A percentile compares a stretch with the other conserved stretches of the same genome.
Conservation (phyloP, 805 yeast genomes). For the Helenozyma rhizophorensis region DNA sequence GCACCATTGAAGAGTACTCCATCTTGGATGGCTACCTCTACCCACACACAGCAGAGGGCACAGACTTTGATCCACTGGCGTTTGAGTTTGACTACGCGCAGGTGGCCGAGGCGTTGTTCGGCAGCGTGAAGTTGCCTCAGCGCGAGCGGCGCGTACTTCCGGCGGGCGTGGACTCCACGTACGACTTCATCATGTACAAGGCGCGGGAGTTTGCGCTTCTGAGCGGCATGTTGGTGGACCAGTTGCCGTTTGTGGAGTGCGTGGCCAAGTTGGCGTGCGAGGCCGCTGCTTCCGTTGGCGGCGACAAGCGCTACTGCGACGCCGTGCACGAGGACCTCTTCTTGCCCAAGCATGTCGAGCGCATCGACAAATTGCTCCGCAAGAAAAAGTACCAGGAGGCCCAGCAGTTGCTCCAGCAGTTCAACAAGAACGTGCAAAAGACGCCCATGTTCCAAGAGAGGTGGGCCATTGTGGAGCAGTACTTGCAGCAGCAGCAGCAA, state of each 20-base stretch:
- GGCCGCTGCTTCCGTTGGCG: slow-evolving; percentile 19
- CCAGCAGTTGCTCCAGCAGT: slow-evolving; percentile 27
- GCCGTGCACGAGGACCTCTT: no score
- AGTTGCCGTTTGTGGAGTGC: slow-evolving; percentile 24
- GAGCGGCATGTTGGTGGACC: slow-evolving; percentile 10
- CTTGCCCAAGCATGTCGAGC: slow-evolving; percentile 36
- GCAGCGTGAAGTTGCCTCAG: slow-evolving; percentile 23
- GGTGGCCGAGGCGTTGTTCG: slow-evolving; percentile 3
- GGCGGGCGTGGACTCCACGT: slow-evolving; percentile 34
- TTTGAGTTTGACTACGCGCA: slow-evolving; percentile 6
- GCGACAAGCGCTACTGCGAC: no score
- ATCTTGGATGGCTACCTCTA: slow-evolving; percentile 25
- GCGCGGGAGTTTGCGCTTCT: slow-evolving; percentile 26
- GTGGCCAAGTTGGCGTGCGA: slow-evolving; percentile 40
- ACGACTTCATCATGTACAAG: slow-evolving; percentile 38
- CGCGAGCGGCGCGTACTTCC: slow-evolving; percentile 22
- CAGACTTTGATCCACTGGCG: slow-evolving; percentile 9
- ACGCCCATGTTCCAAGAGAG: slow-evolving; percentile 37
- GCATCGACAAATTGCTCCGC: slow-evolving; percentile 33
- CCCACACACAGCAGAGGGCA: slow-evolving; percentile 4
- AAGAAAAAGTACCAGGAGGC: slow-evolving; percentile 37
- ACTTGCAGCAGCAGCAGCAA: slow-evolving; percentile 28
- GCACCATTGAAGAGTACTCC: slow-evolving; percentile 42
- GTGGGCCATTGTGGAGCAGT: slow-evolving; percentile 28
- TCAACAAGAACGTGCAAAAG: slow-evolving; percentile 32